Base-by-base conservation (phyloP, 2,329 filamentous ascomycete genomes). In the Phyllosticta citribraziliensis region DNA sequence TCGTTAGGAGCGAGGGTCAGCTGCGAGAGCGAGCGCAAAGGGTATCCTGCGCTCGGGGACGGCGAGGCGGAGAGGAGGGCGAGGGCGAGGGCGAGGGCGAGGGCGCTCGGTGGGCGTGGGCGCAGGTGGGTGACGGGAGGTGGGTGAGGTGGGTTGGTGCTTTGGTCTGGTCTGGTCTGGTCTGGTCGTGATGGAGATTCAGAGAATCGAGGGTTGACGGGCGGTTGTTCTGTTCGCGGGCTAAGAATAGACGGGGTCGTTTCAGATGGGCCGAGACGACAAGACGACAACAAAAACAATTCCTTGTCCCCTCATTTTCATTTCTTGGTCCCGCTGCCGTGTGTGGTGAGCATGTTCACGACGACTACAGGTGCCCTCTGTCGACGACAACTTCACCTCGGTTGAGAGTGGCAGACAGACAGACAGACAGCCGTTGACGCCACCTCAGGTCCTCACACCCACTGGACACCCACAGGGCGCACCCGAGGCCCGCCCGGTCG, bases 61-160 rank as follows among this genome's bases (percentile, higher is more conserved):
- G 51, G 24, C 57, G 57, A 58, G 57, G 25, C n/a, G 57, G 52
- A 52, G 57, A 30, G 30, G 52, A 52, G 57, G 30, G 52, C 25
- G 56, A 54, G 19, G 57, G 27, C 19, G 57, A 35, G 57, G 51
- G 19, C 17, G 51, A 19, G n/a, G 27, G 57, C 57, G 27, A n/a
- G 22, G 57, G 57, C 57, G n/a, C 50, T 47, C 25, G 30, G 57
- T 20, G 52, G 47, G 33, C 30, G 52, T 27, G 52, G 53, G 11
- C 5, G 33, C 22, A 40, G 33, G 33, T 40, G 33, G 54, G 55
- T n/a, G n/a, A n/a, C n/a, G n/a, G 30, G 57, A 47, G 33, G 22
- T 47, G 57, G 51, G 19, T 27, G 51, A 20, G 57, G n/a, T 22
- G 35, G 51, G 52, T 35, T 40, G 51, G 30, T 22, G 22, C 22